Conservation (phyloP, 331 rosid species). For the Pyracantha coccinea region DNA sequence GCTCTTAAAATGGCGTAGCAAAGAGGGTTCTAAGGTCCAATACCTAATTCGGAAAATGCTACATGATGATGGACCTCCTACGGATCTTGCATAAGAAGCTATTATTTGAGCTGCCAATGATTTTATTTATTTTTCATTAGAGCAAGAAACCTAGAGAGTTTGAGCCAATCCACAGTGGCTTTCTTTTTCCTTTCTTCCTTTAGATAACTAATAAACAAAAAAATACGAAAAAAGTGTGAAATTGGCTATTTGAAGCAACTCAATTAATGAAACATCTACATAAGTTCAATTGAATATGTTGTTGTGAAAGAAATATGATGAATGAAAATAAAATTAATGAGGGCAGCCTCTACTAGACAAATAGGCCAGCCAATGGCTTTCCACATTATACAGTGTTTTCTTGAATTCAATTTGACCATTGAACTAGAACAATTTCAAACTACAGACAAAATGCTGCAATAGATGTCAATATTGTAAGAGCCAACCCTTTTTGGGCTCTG, state of each 20-base stretch:
- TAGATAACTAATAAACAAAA: neutral
- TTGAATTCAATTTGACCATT: neutral
- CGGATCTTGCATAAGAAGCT: too few relatives aligned
- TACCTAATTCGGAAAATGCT: too few relatives aligned
- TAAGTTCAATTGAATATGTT: neutral
- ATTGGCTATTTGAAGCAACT: neutral
- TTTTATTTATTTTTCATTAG: too few relatives aligned
- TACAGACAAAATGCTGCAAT: neutral
- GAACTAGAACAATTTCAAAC: neutral
- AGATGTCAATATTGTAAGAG: neutral
- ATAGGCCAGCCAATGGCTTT: neutral
- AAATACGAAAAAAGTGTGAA: neutral
- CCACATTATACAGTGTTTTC: neutral
- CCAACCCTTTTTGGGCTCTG: conserved; percentile 92
- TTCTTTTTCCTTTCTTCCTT: neutral
- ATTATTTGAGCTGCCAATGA: too few relatives aligned
- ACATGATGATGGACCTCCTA: too few relatives aligned
- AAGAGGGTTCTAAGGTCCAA: too few relatives aligned
- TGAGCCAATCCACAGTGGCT: neutral
- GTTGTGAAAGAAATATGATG: neutral
- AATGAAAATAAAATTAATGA: neutral
- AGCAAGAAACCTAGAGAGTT: too few relatives aligned
- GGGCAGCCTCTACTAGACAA: neutral
- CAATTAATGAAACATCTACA: neutral
- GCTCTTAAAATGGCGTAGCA: too few relatives aligned